Evolutionary conservation across 345 rosid species (phyloP).

Genomic region (Citrus mangshanensis): DNA sequence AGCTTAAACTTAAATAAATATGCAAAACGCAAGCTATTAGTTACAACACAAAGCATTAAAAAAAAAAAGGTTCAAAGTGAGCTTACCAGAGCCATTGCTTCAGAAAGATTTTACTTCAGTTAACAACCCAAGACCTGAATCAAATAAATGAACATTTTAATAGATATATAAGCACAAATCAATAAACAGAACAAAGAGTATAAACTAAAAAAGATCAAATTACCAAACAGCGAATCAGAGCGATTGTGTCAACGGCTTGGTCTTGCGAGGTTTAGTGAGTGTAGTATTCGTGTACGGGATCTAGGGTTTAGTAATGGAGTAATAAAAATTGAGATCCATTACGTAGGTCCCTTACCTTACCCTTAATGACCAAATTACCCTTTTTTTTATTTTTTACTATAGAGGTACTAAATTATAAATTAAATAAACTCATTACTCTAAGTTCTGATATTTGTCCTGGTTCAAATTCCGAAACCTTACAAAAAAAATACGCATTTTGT

Average conservation of each 20-base stretch:
- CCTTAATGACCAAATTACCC: background rate
- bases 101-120: background rate
- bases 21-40: background rate
- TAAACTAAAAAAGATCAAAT: background rate
- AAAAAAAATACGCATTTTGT: no score
- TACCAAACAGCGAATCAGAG: background rate
- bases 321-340: background rate
- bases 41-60: background rate
- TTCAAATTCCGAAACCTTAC: no score
- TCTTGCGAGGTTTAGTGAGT: background rate
- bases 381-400: no score
- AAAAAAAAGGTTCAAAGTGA: background rate
- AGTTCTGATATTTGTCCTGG: no score
- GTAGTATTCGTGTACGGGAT: background rate
- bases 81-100: slow-evolving; percentile 14
- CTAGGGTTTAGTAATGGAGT: background rate
- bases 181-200: background rate
- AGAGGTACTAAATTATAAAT: no score
- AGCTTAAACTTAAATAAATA: background rate
- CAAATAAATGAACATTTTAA: background rate
- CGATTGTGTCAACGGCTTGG: background rate
- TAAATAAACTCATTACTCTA: no score
- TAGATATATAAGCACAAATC: background rate
- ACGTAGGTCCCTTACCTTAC: background rate
- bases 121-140: background rate